These are phyloP conservation scores for Xylaria scruposa DNA, from an alignment of 495 filamentous ascomycete species.

Conservation along the genomic window DNA sequence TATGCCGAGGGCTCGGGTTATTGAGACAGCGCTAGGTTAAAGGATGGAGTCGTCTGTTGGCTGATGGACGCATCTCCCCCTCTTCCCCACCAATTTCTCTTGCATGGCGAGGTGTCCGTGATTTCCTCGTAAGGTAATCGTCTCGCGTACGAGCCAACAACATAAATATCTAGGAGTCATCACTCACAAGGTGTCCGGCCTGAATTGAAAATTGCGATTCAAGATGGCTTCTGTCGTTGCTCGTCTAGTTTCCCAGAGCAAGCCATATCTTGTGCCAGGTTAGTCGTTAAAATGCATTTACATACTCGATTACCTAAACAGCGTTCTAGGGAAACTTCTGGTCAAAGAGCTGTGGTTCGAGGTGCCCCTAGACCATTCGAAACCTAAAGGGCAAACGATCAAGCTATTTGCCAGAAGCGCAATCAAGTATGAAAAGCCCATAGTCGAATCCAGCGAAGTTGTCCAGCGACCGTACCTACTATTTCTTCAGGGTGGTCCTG, in stretches of 20 bases:
- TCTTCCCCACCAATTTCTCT: constrained; percentile 8
- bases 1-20: neutral
- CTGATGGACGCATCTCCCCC: neutral
- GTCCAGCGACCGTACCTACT: constrained; percentile 59
- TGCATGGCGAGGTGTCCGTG: neutral
- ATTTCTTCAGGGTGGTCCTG: constrained; percentile 80
- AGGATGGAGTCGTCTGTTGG: neutral
- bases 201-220: neutral
- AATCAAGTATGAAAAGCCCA: constrained; percentile 65
- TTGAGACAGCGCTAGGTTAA: neutral
- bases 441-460: constrained; percentile 55
- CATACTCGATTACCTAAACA: constrained; percentile 18
- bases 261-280: constrained; percentile 45
- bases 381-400: constrained; percentile 65
- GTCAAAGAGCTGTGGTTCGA: constrained; percentile 86
- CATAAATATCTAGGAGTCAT: neutral
- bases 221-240: constrained; percentile 38
- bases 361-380: constrained; percentile 77
- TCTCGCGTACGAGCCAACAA: neutral
- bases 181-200: neutral
- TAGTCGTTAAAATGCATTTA: constrained; percentile 17
- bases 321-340: constrained; percentile 67
- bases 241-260: constrained; percentile 37
- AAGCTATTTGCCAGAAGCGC: constrained; percentile 80
- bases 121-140: neutral